Evolutionary conservation across 2,329 filamentous ascomycete species (phyloP), one percentile per base, ranked within the genome.

Genomic region (Botryotinia calthae): DNA sequence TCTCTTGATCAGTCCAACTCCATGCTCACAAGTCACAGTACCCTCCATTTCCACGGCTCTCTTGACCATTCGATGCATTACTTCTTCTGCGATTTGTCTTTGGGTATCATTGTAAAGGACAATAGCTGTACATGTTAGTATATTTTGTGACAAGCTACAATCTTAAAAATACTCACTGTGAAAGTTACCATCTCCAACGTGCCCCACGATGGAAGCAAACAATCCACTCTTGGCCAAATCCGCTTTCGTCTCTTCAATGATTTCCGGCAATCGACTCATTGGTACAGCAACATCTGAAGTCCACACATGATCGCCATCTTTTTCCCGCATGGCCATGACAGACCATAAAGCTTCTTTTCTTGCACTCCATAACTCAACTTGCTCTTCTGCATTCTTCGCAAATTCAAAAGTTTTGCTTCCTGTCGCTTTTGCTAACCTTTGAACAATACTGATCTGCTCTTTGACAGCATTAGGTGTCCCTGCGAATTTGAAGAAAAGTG

Each of bases 201-300:
- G 91, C 0, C 90, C 91, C 12, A 93, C 90, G 74, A 93, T 92
- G 22, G 86, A 86, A 40, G 86, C 88, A 46, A 87, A 84, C 70
- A 91, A 81, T 6, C 89, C 89, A 73, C 85, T 87, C 78, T 85
- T 85, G 70, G 80, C 82, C 71, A 91, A 86, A 76, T 90, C 86
- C 37, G 84, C 84, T 79, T 93, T 91, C 1, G 93, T 94, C 82
- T 91, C 88, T 81, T 94, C 92, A 76, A 95, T 94, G 73, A 95
- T 89, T 75, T 91, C 87, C 5, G 93, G 88, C 77, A 96, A 81
- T 74, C 87, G 85, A 75, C 89, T 92, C 81, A 96, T 90, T 22
- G 93, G 93, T 71, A 97, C 93, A 0, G 93, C 93, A 18, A 96
- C 93, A 79, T 97, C 93, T 1, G 92, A 93, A 0, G 93, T 95